A percentile compares a stretch with the other conserved stretches of the same genome.
phyloP scores from a whole-genome alignment of 257 asterid species.

The Gentiana straminea region DNA sequence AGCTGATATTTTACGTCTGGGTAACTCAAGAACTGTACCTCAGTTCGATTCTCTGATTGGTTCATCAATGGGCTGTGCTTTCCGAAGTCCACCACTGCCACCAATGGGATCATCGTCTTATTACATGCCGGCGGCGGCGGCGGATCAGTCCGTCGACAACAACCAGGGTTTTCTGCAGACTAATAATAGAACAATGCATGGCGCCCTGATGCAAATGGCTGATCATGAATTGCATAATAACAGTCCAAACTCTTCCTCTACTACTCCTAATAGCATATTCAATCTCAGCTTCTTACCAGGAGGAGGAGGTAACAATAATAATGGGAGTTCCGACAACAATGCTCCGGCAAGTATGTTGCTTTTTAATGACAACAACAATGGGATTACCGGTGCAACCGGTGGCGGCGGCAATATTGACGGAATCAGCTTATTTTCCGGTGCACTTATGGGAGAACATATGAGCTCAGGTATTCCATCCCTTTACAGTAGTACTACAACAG shows the following conservation, averaged over 20 bases:
- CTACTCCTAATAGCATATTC: constrained; percentile 17
- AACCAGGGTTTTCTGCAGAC: constrained; percentile 4
- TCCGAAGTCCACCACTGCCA: constrained; percentile 3
- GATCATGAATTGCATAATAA: constrained; percentile 31
- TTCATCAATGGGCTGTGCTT: constrained; percentile 13
- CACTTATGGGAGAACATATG: constrained; percentile 32
- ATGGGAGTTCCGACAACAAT: constrained; percentile 8
- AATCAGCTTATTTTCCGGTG: constrained; percentile 8
- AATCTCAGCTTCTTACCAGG: constrained; percentile 50
- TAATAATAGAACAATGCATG: constrained; percentile 28
- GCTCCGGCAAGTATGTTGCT: neutral
- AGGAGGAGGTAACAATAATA: constrained; percentile 7
- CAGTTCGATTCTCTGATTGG: constrained; percentile 31
- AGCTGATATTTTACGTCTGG: constrained; percentile 10
- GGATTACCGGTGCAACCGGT: neutral
- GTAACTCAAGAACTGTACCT: constrained; percentile 15
- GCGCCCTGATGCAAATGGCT: constrained; percentile 47
- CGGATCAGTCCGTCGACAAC: constrained; percentile 12
- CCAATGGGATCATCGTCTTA: constrained; percentile 14
- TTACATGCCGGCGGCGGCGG: constrained; percentile 18
- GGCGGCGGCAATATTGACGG: constrained; percentile 4
- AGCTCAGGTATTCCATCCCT: constrained; percentile 48
- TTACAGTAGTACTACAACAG: constrained; percentile 27
- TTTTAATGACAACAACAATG: neutral
- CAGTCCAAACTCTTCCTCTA: constrained; percentile 1